Conservation (phyloP, 345 rosid genomes). For the Murraya paniculata region DNA sequence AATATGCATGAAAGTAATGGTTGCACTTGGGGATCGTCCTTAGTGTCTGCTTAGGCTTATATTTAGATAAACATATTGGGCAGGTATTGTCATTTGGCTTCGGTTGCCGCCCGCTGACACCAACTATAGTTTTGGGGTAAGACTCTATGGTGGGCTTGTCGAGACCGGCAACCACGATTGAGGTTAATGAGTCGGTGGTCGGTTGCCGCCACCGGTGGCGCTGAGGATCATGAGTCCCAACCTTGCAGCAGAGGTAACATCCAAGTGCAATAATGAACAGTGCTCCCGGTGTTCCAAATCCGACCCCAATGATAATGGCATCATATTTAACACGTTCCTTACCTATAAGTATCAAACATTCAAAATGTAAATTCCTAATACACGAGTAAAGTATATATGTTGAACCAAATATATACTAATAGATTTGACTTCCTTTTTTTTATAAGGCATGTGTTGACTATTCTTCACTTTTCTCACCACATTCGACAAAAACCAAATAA, state of each 20-base stretch:
- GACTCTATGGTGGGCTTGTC: slow-evolving; percentile 14
- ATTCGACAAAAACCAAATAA: too few relatives aligned
- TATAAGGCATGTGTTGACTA: too few relatives aligned
- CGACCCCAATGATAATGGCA: slow-evolving; percentile 12
- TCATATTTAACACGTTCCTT: slow-evolving; percentile 15
- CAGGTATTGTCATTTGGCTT: slow-evolving; percentile 47
- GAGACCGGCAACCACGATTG: neutral
- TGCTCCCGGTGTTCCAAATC: slow-evolving; percentile 14
- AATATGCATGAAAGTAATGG: slow-evolving; percentile 59
- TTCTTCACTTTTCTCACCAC: too few relatives aligned
- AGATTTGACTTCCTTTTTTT: too few relatives aligned
- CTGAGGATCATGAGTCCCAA: neutral
- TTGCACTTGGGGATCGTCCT: slow-evolving; percentile 55
- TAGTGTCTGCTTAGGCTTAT: slow-evolving; percentile 46
- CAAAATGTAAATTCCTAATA: neutral
- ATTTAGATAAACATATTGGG: slow-evolving; percentile 51
- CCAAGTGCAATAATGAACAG: slow-evolving; percentile 13
- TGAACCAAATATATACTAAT: too few relatives aligned
- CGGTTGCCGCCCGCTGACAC: slow-evolving; percentile 52
- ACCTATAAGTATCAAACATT: slow-evolving; percentile 1
- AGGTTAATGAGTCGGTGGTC: neutral
- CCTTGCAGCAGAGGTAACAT: slow-evolving; percentile 8
- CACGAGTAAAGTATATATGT: neutral
- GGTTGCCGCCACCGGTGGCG: neutral
- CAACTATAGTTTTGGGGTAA: slow-evolving; percentile 30